Evolutionary conservation across 2,329 filamentous ascomycete species (phyloP).

Genomic region (Taxawa tesnikishii): DNA sequence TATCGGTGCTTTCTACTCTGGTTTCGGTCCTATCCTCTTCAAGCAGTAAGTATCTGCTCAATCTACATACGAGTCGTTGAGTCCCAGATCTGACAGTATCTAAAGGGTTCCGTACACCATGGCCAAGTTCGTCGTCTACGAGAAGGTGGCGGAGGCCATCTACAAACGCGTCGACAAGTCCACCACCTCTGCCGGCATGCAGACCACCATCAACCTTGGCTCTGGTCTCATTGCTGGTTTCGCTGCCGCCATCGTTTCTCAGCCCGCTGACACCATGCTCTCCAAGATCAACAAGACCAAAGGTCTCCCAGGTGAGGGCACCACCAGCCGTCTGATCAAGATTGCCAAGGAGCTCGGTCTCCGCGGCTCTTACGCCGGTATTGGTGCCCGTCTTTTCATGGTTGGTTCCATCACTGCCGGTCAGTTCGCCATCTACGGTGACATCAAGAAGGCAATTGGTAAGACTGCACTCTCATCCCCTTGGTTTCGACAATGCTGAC

Average conservation of each 20-base stretch:
- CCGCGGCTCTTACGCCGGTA: constrained; percentile 65
- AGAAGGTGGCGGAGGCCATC: constrained; percentile 70
- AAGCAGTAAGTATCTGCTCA: constrained; percentile 46
- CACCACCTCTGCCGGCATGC: constrained; percentile 51
- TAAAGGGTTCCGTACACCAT: constrained; percentile 79
- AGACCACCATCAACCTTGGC: constrained; percentile 73
- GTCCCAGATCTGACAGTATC: neutral
- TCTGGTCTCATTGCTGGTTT: constrained; percentile 80
- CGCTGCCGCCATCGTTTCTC: constrained; percentile 74
- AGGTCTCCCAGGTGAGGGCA: constrained; percentile 76
- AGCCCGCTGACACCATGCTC: constrained; percentile 88
- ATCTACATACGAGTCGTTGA: neutral
- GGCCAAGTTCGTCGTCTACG: constrained; percentile 90
- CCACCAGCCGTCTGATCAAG: constrained; percentile 69
- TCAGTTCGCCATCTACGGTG: constrained; percentile 73
- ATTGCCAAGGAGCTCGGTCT: constrained; percentile 74
- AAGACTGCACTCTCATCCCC: too few relatives aligned
- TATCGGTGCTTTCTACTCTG: constrained; percentile 77
- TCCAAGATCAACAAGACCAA: constrained; percentile 95
- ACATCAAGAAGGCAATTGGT: constrained; percentile 34
- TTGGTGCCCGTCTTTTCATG: constrained; percentile 69
- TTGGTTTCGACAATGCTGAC: too few relatives aligned
- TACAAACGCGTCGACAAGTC: constrained; percentile 61
- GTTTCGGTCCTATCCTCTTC: constrained; percentile 78
- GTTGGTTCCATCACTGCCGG: constrained; percentile 63